Base-by-base conservation (phyloP, 495 filamentous ascomycete species). In the Penicillium paradoxum region DNA sequence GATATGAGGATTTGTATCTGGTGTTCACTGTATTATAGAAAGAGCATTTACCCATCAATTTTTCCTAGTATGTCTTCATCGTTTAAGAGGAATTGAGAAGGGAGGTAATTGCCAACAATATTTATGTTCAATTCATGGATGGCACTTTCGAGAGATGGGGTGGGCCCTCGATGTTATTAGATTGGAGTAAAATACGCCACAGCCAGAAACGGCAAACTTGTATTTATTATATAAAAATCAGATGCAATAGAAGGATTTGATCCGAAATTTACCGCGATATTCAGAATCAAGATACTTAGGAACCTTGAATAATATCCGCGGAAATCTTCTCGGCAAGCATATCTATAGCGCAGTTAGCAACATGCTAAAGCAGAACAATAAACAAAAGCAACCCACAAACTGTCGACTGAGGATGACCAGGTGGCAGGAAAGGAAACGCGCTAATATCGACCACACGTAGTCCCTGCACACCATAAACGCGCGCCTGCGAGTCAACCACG, bases 401-500 rank as follows among this genome's bases (percentile, higher is more conserved):
- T 10, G 70, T 74, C 3, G 72, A 57, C 51, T 70, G 62, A 9
- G 79, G 80, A 59, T 82, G 78, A 1, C 79, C 79, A 6, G 80
- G 77, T 1, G 73, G 71, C 5, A 79, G 48, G 10, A 84, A 70
- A 0, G 82, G 75, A 52, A 84, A 80, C 5, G 74, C 63, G 22
- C 68, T 72, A 0, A 77, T 78, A 71, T 86, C 83, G 3, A 86
- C 80, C 13, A 85, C 77, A 15, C 81, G 69, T 43, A 86, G 45
- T 1, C 68, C 63, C 1, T 68, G 48, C 0, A 83, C 78, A 0
- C 82, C 82, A 49, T 66, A 65, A 0, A 86, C 84, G 25, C 68
- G 68, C 0, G 70, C 77, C 9, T 70, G 59, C 0, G 63, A 54
- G 55, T 86, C 84, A 8, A 86, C 70, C 8, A 87, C 84, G 0